Percentiles rank a stretch among this genome's conserved stretches.
Evolutionary conservation across 2,329 filamentous ascomycete genomes (phyloP).

Genomic region (Bipolaris gigantea): DNA sequence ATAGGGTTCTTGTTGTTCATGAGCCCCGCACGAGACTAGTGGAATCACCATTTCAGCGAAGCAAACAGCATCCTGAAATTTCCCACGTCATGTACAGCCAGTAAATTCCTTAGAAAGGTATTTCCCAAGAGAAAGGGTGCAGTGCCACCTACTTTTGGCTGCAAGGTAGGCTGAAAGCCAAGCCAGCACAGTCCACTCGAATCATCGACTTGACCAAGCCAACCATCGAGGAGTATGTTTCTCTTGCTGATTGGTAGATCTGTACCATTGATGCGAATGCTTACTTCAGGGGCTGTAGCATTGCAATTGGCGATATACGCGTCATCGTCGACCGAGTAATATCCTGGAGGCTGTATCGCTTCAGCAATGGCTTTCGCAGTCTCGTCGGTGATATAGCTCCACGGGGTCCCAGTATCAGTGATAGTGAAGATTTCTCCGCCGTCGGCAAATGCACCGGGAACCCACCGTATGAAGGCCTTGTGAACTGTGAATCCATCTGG

Average conservation of each 20-base stretch:
- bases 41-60: not conserved
- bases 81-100: not conserved
- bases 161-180: not conserved
- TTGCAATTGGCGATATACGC: not conserved
- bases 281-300: not conserved
- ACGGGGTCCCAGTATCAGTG: not conserved
- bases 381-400: not conserved
- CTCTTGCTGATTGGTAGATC: not conserved
- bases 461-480: not conserved
- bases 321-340: not conserved
- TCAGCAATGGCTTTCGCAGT: not conserved
- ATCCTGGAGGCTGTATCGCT: not conserved
- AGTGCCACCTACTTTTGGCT: not conserved
- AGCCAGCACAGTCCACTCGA: not conserved
- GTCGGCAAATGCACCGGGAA: not conserved
- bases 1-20: not conserved
- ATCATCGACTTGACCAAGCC: not conserved
- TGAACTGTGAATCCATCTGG: not conserved
- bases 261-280: conserved; percentile 1
- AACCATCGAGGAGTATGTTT: not conserved
- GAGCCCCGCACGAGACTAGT: not conserved
- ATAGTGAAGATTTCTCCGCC: not conserved
- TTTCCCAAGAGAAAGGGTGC: not conserved
- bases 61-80: not conserved
- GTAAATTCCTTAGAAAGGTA: not conserved